These are phyloP conservation scores for Ustilago trichophora DNA, from an alignment of 1,284 basidiomycete genomes.

Conservation along the genomic window DNA sequence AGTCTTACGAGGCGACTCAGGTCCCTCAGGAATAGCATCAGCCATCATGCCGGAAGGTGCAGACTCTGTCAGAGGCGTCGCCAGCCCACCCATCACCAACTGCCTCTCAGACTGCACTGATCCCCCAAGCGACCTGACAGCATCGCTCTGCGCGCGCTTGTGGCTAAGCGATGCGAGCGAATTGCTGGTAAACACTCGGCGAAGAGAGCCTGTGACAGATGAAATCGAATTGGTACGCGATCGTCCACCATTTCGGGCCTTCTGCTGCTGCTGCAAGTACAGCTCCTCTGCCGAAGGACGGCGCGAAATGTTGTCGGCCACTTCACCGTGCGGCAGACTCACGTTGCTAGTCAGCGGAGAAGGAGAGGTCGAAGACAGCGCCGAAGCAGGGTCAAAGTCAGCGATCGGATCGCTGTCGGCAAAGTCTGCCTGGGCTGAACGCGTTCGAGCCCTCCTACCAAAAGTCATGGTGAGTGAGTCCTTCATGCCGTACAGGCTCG, in stretches of 20 bases:
- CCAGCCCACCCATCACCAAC: constrained; percentile 6
- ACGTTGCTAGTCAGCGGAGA: constrained; percentile 32
- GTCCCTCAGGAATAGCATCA: neutral
- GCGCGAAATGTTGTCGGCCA: neutral
- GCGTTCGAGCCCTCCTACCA: constrained; percentile 21
- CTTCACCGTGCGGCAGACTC: constrained; percentile 17
- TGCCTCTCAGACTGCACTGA: constrained; percentile 31
- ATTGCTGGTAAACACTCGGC: constrained; percentile 34
- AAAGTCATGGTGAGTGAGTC: constrained; percentile 42
- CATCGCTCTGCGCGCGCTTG: constrained; percentile 30
- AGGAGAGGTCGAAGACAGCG: constrained; percentile 15
- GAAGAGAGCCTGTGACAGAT: constrained; percentile 39
- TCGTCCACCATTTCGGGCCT: constrained; percentile 10
- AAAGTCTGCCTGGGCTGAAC: constrained; percentile 24
- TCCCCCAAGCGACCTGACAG: constrained; percentile 15
- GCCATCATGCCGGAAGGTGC: neutral
- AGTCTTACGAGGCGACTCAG: constrained; percentile 13
- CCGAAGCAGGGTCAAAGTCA: constrained; percentile 17
- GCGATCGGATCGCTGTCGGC: constrained; percentile 6
- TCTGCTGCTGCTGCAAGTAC: constrained; percentile 4
- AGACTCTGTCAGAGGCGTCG: constrained; percentile 21
- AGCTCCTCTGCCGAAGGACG: constrained; percentile 22
- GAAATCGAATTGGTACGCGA: constrained; percentile 36
- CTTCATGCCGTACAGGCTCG: constrained; percentile 37
- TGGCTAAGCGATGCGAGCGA: constrained; percentile 18